Percentiles rank a stretch among this genome's conserved stretches.
phyloP scores from a whole-genome alignment of 148 eudicot species.

The Arctostaphylos glauca region DNA sequence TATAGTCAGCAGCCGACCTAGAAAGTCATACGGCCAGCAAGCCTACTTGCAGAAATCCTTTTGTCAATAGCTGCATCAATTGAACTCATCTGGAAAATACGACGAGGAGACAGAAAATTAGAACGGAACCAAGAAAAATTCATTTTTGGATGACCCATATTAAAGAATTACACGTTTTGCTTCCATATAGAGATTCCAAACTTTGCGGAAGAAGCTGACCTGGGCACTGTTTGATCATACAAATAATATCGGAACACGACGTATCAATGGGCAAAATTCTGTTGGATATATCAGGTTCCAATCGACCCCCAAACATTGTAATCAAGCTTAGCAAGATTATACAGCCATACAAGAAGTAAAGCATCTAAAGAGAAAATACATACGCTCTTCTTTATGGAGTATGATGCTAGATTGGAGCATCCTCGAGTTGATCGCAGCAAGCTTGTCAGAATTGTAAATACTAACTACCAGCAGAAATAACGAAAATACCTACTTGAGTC shows the following conservation, averaged over 20 bases:
- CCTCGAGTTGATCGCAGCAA: conserved; percentile 55
- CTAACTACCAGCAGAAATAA: conserved; percentile 47
- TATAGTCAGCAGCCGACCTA: background rate
- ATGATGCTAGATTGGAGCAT: conserved; percentile 39
- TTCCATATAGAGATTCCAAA: conserved; percentile 35
- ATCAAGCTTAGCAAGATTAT: conserved; percentile 38
- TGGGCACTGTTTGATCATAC: conserved; percentile 85
- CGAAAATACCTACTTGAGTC: conserved; percentile 76
- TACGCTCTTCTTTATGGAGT: conserved; percentile 42
- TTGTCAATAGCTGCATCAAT: conserved; percentile 97
- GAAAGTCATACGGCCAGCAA: conserved; percentile 84
- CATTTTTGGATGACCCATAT: background rate
- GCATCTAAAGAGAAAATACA: conserved; percentile 46
- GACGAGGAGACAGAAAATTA: conserved; percentile 14
- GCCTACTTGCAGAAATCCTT: conserved; percentile 94
- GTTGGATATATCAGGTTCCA: conserved; percentile 54
- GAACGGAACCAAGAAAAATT: background rate
- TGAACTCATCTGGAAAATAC: conserved; percentile 81
- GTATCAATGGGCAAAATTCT: conserved; percentile 58
- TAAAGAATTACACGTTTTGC: conserved; percentile 22
- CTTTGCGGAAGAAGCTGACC: conserved; percentile 84
- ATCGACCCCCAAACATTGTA: conserved; percentile 44
- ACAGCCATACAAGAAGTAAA: conserved; percentile 28
- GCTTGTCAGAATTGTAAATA: conserved; percentile 50
- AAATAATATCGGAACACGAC: conserved; percentile 33